A percentile compares a stretch with the other conserved stretches of the same genome.
Evolutionary conservation across 495 filamentous ascomycete species (phyloP).

Genomic region (Apiosordaria backusii): DNA sequence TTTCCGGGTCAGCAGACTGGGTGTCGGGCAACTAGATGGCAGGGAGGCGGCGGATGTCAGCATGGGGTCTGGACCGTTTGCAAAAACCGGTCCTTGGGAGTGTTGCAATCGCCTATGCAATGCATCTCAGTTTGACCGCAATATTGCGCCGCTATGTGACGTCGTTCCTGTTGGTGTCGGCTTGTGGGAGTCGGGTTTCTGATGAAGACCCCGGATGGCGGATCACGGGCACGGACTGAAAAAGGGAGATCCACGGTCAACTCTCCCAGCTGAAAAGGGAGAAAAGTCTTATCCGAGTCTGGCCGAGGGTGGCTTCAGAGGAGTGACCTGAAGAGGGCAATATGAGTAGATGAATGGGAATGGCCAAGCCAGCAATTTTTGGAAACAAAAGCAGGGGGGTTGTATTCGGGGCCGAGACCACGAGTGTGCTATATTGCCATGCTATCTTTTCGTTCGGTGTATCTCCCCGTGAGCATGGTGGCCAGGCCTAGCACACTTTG

Average conservation of each 20-base stretch:
- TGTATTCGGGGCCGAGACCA: conserved; percentile 23
- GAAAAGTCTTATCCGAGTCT: not conserved
- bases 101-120: conserved; percentile 30
- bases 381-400: conserved; percentile 18
- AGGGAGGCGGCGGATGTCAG: conserved; percentile 14
- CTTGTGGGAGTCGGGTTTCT: conserved; percentile 9
- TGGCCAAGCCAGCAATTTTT: conserved; percentile 19
- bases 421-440: conserved; percentile 23
- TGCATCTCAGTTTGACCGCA: conserved; percentile 24
- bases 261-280: not conserved
- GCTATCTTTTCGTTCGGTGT: conserved; percentile 15
- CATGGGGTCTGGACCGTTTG: conserved; percentile 10
- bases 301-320: not conserved
- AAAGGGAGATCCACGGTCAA: not conserved
- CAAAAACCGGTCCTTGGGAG: conserved; percentile 17
- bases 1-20: conserved; percentile 18
- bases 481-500: not conserved
- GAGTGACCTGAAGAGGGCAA: conserved; percentile 1
- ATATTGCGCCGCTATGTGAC: conserved; percentile 16
- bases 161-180: not conserved
- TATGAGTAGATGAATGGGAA: not conserved
- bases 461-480: conserved; percentile 15
- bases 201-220: conserved; percentile 15
- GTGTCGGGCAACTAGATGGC: not conserved
- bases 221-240: conserved; percentile 1